A percentile compares a stretch with the other conserved stretches of the same genome.
phyloP scores from a whole-genome alignment of 768 basidiomycete genomes.

The Lactarius sanguifluus region DNA sequence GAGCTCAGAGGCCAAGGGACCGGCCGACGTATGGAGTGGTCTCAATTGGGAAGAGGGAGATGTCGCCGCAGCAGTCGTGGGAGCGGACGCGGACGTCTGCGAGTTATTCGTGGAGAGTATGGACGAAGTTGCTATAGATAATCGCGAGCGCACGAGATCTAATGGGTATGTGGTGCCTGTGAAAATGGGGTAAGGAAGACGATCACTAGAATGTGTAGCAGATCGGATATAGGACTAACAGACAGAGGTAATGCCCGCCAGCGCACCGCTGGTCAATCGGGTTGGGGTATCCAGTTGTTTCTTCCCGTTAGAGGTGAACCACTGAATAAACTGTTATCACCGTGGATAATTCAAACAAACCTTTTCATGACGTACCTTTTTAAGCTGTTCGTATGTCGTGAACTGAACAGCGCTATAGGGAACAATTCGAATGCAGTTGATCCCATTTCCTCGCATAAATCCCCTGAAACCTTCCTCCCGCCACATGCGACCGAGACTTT shows the following conservation, averaged over 20 bases:
- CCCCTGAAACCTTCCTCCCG: conserved; percentile 90
- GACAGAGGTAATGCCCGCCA: conserved; percentile 94
- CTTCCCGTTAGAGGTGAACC: conserved; percentile 68
- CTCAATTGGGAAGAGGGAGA: conserved; percentile 37
- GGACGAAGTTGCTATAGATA: conserved; percentile 93
- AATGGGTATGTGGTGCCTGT: conserved; percentile 86
- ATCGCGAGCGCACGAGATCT: conserved; percentile 87
- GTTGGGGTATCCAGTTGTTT: conserved; percentile 85
- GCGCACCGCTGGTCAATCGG: conserved; percentile 79
- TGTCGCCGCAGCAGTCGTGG: conserved; percentile 34
- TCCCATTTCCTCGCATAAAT: conserved; percentile 91
- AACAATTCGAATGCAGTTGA: conserved; percentile 90
- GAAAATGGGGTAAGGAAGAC: conserved; percentile 15
- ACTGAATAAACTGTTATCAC: conserved; percentile 39
- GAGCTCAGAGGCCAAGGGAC: conserved; percentile 48
- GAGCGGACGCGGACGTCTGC: conserved; percentile 32
- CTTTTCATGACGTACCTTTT: conserved; percentile 55
- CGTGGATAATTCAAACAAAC: not conserved
- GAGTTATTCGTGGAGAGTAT: conserved; percentile 38
- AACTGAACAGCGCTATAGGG: conserved; percentile 90
- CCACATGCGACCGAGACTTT: conserved; percentile 87
- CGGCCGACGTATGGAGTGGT: conserved; percentile 56
- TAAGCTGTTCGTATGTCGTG: conserved; percentile 87
- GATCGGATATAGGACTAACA: conserved; percentile 51
- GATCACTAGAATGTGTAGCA: not conserved